Base-by-base conservation (phyloP, 495 filamentous ascomycete genomes). In the Hypoxylon lienhwacheense region DNA sequence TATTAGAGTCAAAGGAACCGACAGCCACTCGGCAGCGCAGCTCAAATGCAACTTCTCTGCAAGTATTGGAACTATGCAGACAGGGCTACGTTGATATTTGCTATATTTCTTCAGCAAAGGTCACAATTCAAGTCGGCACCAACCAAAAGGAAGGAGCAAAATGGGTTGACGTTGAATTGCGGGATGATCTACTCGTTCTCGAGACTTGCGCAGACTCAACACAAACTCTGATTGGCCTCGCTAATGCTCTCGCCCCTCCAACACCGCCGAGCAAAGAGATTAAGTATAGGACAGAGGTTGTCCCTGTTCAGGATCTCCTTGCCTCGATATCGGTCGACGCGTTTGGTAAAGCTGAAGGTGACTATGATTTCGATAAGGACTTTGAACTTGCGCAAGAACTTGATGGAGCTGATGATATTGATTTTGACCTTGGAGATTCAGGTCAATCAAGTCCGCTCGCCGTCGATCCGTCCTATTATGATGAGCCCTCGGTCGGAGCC, bases 201-300 rank as follows among this genome's bases (percentile, higher is more conserved):
- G 95, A 99, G 66, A 89, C 90, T 3, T 97, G 95, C 65, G 93
- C 95, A 11, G 95, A 99, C 69, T 97, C 95, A 7, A 97, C 93
- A 0, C 90, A 96, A 62, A 97, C 95, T 0, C 79, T 99, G 2
- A 84, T 95, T 41, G 82, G 78, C 11, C 81, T 93, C 49, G 66
- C 93, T 31, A 90, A 88, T 63, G 91, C 85, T 0, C 78, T 99
- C 3, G 83, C 82, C 7, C 93, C 91, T 16, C 93, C 95, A 2
- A 81, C 81, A 5, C 85, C 89, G 0, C 90, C 91, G 6, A 89
- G 81, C 59, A 86, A 85, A 36, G 84, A 86, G 45, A 78, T 82
- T 47, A 92, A 92, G 64, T 99, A 97, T 66, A 82, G 86, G 31
- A 97, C 92, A 1, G 81, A 92, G 47, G 81, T 95, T 17, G 82